These are phyloP conservation scores for Parietichytrium sp. DNA, from an alignment of 108 stramenopile species.

Conservation along the genomic window DNA sequence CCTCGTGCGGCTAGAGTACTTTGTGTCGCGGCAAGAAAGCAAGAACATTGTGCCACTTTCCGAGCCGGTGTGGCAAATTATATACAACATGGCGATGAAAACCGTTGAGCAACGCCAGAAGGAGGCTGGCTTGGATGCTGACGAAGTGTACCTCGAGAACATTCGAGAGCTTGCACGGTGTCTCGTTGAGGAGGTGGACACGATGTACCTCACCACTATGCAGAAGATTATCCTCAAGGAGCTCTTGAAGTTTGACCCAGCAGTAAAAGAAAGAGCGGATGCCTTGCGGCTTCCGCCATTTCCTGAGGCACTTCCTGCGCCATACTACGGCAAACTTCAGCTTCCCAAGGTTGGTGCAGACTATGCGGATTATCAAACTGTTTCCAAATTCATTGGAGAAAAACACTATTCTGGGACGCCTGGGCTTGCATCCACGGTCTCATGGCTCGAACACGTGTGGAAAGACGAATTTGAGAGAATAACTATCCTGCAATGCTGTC, in stretches of 20 bases:
- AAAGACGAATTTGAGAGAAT: constrained; percentile 41
- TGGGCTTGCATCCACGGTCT: constrained; percentile 56
- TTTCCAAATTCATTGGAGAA: constrained; percentile 42
- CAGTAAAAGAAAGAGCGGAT: constrained; percentile 1
- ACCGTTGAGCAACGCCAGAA: not conserved
- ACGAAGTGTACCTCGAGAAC: not conserved
- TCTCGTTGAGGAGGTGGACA: constrained; percentile 61
- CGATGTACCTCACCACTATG: constrained; percentile 58
- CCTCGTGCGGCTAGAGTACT: constrained; percentile 59
- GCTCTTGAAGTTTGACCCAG: constrained; percentile 28
- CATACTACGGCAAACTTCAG: constrained; percentile 52
- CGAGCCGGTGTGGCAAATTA: constrained; percentile 14
- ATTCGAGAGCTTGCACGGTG: constrained; percentile 46
- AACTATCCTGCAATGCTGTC: constrained; percentile 36
- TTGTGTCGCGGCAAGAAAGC: constrained; percentile 53
- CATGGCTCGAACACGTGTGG: constrained; percentile 62
- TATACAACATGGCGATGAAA: not conserved
- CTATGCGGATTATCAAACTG: constrained; percentile 42
- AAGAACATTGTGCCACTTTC: constrained; percentile 41
- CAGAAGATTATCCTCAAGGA: constrained; percentile 55
- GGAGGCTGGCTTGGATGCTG: not conserved
- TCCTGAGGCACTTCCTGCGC: constrained; percentile 43
- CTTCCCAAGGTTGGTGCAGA: constrained; percentile 44
- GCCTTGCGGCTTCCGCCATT: constrained; percentile 50
- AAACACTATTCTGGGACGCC: constrained; percentile 51